Percentiles rank a stretch among this genome's conserved stretches.
phyloP scores from a whole-genome alignment of 2,329 filamentous ascomycete genomes.

The Cladosporium sp. region DNA sequence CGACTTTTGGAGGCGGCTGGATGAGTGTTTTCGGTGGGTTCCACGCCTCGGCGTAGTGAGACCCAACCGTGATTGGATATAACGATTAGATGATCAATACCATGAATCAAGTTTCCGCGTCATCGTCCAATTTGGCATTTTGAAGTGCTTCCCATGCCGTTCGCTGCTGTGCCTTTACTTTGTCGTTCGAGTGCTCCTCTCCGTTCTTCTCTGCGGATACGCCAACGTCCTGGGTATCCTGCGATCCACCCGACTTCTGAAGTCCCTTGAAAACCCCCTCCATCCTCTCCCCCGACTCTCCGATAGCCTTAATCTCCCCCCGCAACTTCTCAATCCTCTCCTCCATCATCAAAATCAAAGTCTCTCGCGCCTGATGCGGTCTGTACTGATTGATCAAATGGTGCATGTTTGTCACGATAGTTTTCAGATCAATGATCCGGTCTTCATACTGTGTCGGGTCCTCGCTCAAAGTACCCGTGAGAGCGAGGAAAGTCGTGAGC shows the following conservation, averaged over 20 bases:
- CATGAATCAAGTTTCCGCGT: conserved; percentile 5
- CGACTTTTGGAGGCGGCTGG: no score
- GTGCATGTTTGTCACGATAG: conserved; percentile 84
- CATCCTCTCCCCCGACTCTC: conserved; percentile 65
- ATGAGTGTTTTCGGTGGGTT: neutral
- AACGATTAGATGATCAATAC: no score
- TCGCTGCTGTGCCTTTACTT: conserved; percentile 8
- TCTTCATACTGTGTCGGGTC: conserved; percentile 56
- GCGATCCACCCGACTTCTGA: neutral
- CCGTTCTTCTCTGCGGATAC: neutral
- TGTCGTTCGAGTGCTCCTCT: neutral
- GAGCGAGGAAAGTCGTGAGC: conserved; percentile 81
- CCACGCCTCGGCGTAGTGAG: neutral
- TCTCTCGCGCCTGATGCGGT: conserved; percentile 87
- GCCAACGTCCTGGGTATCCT: neutral
- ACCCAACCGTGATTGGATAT: no score
- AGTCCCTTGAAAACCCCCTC: conserved; percentile 7
- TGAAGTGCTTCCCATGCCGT: conserved; percentile 18
- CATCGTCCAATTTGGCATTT: conserved; percentile 11
- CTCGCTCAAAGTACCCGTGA: conserved; percentile 66
- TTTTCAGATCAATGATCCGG: conserved; percentile 74
- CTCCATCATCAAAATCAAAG: conserved; percentile 81
- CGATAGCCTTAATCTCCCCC: conserved; percentile 67
- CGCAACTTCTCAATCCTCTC: conserved; percentile 68
- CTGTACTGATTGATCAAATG: conserved; percentile 91